These are phyloP conservation scores for Sistotremastrum suecicum DNA, from an alignment of 768 basidiomycete genomes.

Conservation along the genomic window DNA sequence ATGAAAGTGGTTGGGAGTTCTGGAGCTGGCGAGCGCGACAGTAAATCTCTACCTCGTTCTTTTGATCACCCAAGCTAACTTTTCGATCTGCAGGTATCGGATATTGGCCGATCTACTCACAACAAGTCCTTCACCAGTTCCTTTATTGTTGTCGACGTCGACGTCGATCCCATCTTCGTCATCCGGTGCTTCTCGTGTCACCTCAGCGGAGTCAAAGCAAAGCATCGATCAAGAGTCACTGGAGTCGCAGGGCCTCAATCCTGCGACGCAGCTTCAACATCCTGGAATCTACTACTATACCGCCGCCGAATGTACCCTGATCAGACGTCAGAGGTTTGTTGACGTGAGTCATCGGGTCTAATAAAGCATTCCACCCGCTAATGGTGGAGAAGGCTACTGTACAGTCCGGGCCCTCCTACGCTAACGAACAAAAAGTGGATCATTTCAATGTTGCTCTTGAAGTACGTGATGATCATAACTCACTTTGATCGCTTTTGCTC, in stretches of 20 bases:
- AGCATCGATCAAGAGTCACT: not conserved
- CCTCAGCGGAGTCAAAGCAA: conserved; percentile 11
- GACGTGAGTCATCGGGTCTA: not conserved
- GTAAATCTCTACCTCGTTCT: conserved; percentile 28
- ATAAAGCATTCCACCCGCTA: conserved; percentile 4
- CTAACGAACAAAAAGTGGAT: conserved; percentile 87
- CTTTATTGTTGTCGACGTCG: conserved; percentile 46
- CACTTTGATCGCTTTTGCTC: not conserved
- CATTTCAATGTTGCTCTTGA: conserved; percentile 75
- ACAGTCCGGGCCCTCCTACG: conserved; percentile 29
- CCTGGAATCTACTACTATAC: conserved; percentile 88
- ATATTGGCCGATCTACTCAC: conserved; percentile 79
- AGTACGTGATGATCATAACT: conserved; percentile 25
- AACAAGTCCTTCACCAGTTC: conserved; percentile 45
- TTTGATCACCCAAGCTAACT: not conserved
- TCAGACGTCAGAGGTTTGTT: conserved; percentile 48
- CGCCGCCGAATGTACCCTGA: conserved; percentile 76
- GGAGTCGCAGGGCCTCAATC: conserved; percentile 8
- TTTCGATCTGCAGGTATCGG: conserved; percentile 45
- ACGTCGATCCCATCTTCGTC: conserved; percentile 31
- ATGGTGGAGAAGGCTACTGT: conserved; percentile 10
- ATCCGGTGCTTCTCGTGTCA: conserved; percentile 13
- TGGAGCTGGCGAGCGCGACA: conserved; percentile 96
- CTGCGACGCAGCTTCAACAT: conserved; percentile 38
- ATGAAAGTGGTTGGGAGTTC: conserved; percentile 91